Conservation (phyloP, 2,329 filamentous ascomycete genomes). For the Dactylellina parvicollis region DNA sequence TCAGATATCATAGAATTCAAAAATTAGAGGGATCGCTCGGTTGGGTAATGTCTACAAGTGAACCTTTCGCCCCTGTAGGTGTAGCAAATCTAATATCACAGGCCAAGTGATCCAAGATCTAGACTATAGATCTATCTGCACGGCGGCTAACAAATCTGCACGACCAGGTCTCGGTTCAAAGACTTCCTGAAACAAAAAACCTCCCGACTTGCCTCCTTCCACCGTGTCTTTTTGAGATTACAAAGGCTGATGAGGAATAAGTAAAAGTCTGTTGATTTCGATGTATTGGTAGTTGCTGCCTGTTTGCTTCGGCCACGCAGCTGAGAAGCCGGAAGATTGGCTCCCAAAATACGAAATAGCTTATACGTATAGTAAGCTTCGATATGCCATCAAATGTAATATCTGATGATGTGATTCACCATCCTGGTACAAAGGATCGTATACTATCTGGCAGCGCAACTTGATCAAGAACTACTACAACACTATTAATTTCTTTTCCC, state of each 20-base stretch:
- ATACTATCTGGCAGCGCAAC: too few species aligned
- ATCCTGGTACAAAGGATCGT: too few species aligned
- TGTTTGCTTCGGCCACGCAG: background rate
- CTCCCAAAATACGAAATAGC: too few species aligned
- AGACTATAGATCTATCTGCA: background rate
- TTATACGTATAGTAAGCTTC: too few species aligned
- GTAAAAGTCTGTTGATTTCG: background rate
- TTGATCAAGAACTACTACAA: too few species aligned
- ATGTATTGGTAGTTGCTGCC: background rate
- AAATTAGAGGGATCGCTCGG: constrained; percentile 10
- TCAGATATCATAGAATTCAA: constrained; percentile 9
- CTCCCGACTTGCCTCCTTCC: constrained; percentile 14
- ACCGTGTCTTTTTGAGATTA: constrained; percentile 27
- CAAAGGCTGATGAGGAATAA: constrained; percentile 13
- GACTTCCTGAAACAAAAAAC: constrained; percentile 13
- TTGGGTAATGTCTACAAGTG: constrained; percentile 21
- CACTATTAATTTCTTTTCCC: too few species aligned
- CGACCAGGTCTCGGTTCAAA: constrained; percentile 21
- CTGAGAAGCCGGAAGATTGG: too few species aligned
- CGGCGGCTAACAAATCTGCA: background rate
- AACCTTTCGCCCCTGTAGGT: constrained; percentile 31
- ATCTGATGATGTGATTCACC: too few species aligned
- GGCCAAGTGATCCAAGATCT: background rate
- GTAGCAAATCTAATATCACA: background rate
- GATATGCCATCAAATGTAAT: too few species aligned